Conservation (phyloP, 306 rosid genomes). For the Quercus aquifolioides region DNA sequence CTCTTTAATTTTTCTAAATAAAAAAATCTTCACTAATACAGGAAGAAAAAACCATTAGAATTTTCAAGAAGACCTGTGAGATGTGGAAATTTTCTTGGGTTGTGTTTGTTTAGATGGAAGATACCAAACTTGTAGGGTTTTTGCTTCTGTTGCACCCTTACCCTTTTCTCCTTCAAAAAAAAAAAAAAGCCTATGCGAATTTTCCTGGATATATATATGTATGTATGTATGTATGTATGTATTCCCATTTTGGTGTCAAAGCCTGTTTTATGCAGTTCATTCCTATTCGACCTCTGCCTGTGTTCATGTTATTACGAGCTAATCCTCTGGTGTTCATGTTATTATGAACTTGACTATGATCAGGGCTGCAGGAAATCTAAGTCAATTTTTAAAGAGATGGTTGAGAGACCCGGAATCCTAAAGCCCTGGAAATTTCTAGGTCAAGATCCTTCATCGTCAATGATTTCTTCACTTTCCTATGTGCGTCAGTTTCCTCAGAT, state of each 20-base stretch:
- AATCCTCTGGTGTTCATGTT: constrained; percentile 26
- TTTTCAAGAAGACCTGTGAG: not conserved
- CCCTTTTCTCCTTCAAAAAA: not conserved
- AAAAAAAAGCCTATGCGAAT: not conserved
- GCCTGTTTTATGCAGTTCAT: no score
- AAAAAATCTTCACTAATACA: no score
- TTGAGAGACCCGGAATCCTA: constrained; percentile 46
- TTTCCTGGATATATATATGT: not conserved
- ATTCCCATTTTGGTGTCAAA: no score
- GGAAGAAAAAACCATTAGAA: no score
- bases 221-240: no score
- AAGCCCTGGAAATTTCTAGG: constrained; percentile 45
- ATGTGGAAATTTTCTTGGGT: not conserved
- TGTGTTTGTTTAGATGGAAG: not conserved
- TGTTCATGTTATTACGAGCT: constrained; percentile 5
- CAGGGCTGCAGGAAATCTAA: constrained; percentile 50
- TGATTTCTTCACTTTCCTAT: constrained; percentile 5
- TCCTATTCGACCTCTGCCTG: not conserved
- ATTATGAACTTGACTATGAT: constrained; percentile 37
- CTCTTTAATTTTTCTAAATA: no score
- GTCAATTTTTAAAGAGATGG: constrained; percentile 45
- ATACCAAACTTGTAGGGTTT: not conserved
- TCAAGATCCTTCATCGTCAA: constrained; percentile 41
- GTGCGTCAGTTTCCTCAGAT: not conserved
- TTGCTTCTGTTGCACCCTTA: not conserved